Evolutionary conservation across 2,329 filamentous ascomycete species (phyloP), one percentile per base, ranked within the genome.

Genomic region (Xylaria hypoxylon): DNA sequence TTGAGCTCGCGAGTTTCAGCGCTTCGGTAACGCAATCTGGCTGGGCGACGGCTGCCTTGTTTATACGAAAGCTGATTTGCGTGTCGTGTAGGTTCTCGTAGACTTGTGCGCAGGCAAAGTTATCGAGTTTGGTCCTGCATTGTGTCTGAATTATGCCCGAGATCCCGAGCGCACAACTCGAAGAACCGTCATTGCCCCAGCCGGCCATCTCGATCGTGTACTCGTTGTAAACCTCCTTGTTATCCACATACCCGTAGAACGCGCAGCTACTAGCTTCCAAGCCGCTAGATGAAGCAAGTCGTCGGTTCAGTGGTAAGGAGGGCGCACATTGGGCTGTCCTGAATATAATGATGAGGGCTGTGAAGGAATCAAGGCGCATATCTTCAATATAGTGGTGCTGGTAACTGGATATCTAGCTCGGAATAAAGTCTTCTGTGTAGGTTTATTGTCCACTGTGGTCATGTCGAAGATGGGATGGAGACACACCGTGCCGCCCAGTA

Each of bases 141-240:
- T 64, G 55, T 11, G 26, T 33, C 15, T 67, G 38, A 17, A 70
- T 45, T 5, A 50, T 47, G 2, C 15, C 11, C 2, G 62, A 7
- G 15, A 71, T 11, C 2, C n/a, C 31, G 15, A 13, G 1, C 3
- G 62, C 53, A 42, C 69, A 71, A 22, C n/a, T 38, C 15, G 44
- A 22, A 2, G 52, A 61, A 22, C 53, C 68, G 17, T 65, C 53
- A 22, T 70, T 68, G 33, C 68, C 63, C 65, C 67, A 68, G 15
- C 65, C 65, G 5, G 65, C 58, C 38, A 70, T 58, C 35, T 66
- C n/a, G 35, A 70, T 56, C 3, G 52, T 63, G 66, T 70, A 70
- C 11, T 50, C 45, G 42, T 70, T 70, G 42, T 61, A 68, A 5
- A 65, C n/a, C 1, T 45, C 52, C 3, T 40, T 11, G 7, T 31